Base-by-base conservation (phyloP, 192 early-diverging fungal genomes). In the Lobulomyces angularis region DNA sequence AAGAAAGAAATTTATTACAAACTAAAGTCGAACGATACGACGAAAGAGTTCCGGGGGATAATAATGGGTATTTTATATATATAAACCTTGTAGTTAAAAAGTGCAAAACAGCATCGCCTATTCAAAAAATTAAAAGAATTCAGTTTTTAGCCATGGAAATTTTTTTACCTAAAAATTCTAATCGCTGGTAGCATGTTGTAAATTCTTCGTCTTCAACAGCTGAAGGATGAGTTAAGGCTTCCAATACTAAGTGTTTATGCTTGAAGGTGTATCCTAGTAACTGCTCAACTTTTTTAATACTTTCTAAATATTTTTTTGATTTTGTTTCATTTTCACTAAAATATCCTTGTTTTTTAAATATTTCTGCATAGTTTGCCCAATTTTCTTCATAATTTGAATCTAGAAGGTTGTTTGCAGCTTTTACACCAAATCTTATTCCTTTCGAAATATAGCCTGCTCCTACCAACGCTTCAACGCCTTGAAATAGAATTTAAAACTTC, bases 171-270 rank as follows among this genome's bases (percentile, higher is more conserved):
- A 92, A 48, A 46, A 81, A 92, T 61, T 96, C 91, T 7, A 96
- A 67, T 6, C 91, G 75, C 58, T 96, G 83, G 53, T 91, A 96
- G 54, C 81, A 84, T 8, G 33, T 16, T 19, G 30, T 39, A n/a
- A 27, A 30, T 5, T 25, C 50, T 19, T 31, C 32, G 7, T 46
- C 40, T 14, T 41, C 52, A 41, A 48, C 42, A 27, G 71, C 65
- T 55, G 80, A 84, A 18, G 84, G 79, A 46, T 95, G 90, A 0
- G 90, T 91, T 37, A 95, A 54, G 0, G 88, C 90, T 44, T 95
- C 84, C 3, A 63, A 53, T 28, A 86, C 54, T 20, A 89, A 44
- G 2, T 56, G 29, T 2, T 64, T 72, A 31, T 83, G 64, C 29
- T 76, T 67, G 65, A 90, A 91, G 21, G 39, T 57, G 47, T 90